Evolutionary conservation across 164 flowering plant species (phyloP).

Genomic region (Saururus chinensis): DNA sequence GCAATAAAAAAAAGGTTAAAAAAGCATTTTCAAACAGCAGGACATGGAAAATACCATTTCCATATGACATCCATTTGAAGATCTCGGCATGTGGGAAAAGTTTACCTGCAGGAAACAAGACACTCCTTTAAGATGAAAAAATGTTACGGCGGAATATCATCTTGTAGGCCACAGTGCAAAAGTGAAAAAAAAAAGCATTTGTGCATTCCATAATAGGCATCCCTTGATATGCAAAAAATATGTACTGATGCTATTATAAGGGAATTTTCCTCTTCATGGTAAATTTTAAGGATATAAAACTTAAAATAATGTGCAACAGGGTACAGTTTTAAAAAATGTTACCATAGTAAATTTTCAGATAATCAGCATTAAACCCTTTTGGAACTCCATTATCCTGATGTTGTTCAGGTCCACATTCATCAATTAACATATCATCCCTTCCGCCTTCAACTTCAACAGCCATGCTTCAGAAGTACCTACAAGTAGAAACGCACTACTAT

Average conservation of each 20-base stretch:
- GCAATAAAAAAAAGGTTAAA: background rate
- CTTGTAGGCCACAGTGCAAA: no score
- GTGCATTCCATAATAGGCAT: background rate
- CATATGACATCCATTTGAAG: conserved; percentile 89
- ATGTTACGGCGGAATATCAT: no score
- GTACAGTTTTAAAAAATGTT: conserved; percentile 6
- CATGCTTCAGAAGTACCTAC: background rate
- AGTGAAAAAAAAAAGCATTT: background rate
- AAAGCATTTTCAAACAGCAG: no score
- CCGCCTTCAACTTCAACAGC: conserved; percentile 32
- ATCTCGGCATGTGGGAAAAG: conserved; percentile 79
- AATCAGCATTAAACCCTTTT: conserved; percentile 44
- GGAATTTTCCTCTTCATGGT: background rate
- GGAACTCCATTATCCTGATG: conserved; percentile 14
- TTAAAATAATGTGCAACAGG: background rate
- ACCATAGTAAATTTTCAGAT: conserved; percentile 75
- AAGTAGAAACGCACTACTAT: background rate
- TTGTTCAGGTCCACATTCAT: conserved; percentile 22
- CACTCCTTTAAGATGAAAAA: background rate
- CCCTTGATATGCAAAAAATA: background rate
- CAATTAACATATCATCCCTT: conserved; percentile 66
- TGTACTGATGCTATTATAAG: background rate
- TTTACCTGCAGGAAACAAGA: conserved; percentile 42
- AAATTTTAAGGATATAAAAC: background rate
- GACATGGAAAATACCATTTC: conserved; percentile 50